Conservation (phyloP, 2,329 filamentous ascomycete species). For the Colletotrichum lini region DNA sequence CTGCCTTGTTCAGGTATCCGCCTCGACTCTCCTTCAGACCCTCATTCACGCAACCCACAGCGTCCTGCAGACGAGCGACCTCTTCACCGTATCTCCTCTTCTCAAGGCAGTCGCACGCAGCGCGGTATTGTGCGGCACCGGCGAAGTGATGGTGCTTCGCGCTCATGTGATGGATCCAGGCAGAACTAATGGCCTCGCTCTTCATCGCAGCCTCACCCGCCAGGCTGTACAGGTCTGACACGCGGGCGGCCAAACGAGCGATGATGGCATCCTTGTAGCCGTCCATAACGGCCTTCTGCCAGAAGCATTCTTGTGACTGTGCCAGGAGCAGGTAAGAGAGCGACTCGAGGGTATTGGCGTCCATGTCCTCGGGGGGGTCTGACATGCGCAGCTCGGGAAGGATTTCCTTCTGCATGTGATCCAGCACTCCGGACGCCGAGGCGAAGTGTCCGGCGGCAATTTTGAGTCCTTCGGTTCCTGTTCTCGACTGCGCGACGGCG, state of each 20-base stretch:
- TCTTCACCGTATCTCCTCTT: constrained; percentile 97
- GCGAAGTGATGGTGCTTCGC: constrained; percentile 98
- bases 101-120: constrained; percentile 91
- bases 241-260: constrained; percentile 88
- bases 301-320: constrained; percentile 97
- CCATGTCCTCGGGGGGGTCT: constrained; percentile 95
- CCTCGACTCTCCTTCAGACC: constrained; percentile 85
- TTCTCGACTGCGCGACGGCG: constrained; percentile 83
- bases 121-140: constrained; percentile 92
- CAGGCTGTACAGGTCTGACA: constrained; percentile 90
- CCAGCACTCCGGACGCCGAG: constrained; percentile 86
- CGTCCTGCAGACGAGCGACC: constrained; percentile 87
- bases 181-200: constrained; percentile 89
- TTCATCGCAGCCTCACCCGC: constrained; percentile 90
- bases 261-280: constrained; percentile 93
- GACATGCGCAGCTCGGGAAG: constrained; percentile 86
- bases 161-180: constrained; percentile 98
- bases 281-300: constrained; percentile 97
- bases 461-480: constrained; percentile 86
- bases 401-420: constrained; percentile 81
- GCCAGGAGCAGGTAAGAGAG: constrained; percentile 88
- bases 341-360: constrained; percentile 86
- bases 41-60: constrained; percentile 85
- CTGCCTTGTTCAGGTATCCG: constrained; percentile 83
- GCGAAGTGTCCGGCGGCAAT: constrained; percentile 92